Evolutionary conservation across 2,329 filamentous ascomycete genomes (phyloP).

Genomic region (Beauveria medogensis): DNA sequence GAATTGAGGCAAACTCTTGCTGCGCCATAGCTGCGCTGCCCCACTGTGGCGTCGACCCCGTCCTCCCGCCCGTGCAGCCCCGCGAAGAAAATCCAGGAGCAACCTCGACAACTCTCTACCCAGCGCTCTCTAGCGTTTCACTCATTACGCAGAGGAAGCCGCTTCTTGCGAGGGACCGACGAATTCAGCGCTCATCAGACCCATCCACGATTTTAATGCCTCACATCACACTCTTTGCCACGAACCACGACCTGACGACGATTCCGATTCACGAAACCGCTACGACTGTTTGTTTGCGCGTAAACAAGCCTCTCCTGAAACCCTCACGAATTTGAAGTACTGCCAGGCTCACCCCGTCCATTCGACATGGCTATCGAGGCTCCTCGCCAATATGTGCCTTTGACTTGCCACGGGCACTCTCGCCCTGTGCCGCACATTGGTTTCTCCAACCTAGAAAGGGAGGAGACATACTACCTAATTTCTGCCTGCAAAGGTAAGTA

Average conservation of each 20-base stretch:
- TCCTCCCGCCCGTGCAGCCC: not conserved
- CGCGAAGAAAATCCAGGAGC: constrained; percentile 12
- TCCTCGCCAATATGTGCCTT: constrained; percentile 61
- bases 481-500: constrained; percentile 77
- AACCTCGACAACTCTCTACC: constrained; percentile 7
- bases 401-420: constrained; percentile 93
- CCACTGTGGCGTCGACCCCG: not conserved
- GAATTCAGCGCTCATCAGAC: not conserved
- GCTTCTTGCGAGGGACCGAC: constrained; percentile 5
- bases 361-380: constrained; percentile 26
- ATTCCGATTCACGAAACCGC: constrained; percentile 5
- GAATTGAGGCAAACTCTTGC: not conserved
- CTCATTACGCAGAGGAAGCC: constrained; percentile 10
- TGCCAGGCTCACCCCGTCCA: not conserved
- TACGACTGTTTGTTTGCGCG: constrained; percentile 4
- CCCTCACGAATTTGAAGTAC: not conserved
- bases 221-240: not conserved
- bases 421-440: constrained; percentile 84
- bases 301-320: not conserved
- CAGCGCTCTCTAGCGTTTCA: constrained; percentile 9
- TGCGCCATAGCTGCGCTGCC: constrained; percentile 1
- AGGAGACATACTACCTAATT: constrained; percentile 83
- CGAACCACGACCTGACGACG: constrained; percentile 4
- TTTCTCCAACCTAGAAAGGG: constrained; percentile 77
- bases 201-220: not conserved